Conservation (phyloP, 352 stramenopile genomes). For the Globisporangium cylindrosporum region DNA sequence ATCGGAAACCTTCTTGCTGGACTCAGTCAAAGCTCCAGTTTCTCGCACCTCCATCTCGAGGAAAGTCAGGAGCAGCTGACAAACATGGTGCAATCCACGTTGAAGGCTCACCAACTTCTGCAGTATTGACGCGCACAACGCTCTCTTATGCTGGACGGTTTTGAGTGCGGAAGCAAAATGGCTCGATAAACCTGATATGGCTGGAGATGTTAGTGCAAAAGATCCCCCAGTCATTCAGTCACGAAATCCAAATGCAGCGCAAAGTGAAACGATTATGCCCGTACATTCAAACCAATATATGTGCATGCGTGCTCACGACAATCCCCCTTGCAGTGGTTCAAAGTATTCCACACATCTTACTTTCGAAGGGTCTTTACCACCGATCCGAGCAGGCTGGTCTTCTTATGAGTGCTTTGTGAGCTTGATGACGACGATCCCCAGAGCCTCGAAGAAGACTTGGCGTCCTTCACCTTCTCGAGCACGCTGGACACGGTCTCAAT, state of each 20-base stretch:
- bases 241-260: background rate
- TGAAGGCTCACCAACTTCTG: conserved; percentile 6
- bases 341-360: conserved; percentile 24
- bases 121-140: background rate
- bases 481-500: conserved; percentile 62
- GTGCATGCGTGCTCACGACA: background rate
- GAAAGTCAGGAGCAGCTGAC: background rate
- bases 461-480: conserved; percentile 72
- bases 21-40: conserved; percentile 10
- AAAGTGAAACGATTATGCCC: background rate
- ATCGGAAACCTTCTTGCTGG: conserved; percentile 31
- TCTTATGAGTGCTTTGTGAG: conserved; percentile 30
- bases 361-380: conserved; percentile 54
- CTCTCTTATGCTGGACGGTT: background rate
- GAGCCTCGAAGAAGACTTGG: conserved; percentile 43
- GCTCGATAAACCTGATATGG: background rate
- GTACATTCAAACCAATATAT: background rate
- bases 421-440: conserved; percentile 45
- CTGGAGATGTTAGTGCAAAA: background rate
- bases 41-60: conserved; percentile 6
- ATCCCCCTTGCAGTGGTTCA: background rate
- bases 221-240: background rate
- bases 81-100: conserved; percentile 11
- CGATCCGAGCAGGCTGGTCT: conserved; percentile 47
- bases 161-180: background rate